Base-by-base conservation (phyloP, 345 rosid genomes). In the Pistacia atlantica region DNA sequence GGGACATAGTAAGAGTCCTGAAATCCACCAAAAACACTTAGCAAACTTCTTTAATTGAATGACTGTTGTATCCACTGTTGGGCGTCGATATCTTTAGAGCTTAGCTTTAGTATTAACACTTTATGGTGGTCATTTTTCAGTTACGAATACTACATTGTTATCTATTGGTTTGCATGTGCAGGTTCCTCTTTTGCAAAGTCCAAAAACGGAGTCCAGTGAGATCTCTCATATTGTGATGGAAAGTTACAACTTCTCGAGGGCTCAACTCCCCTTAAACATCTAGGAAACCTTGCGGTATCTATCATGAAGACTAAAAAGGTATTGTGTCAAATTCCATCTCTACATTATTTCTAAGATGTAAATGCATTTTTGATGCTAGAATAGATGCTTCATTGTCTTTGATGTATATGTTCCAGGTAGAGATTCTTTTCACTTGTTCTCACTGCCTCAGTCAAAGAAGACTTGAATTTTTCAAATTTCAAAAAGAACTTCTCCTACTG, bases 111-210 rank as follows among this genome's bases (percentile, higher is more conserved):
- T 5, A 42, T 42, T 42, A 42, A 7, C 46, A 42, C 46, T 42
- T 42, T 8, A 7, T 55, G 25, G 7, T 13, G 25, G 12, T 63
- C 25, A 49, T 64, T 65, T 58, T 73, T 8, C 18, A 31, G 52
- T 55, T 54, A 65, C 10, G 31, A 49, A 22, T 77, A 18, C 65
- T 46, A n/a, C 52, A 54, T 69, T 22, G 8, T 28, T 58, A 54
- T 58, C 16, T 38, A 25, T 57, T 69, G 18, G 52, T 48, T 60
- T 74, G 8, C 8, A 25, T 28, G 20, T 69, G 22, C 70, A 85
- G 88, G 67, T 87, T 22, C 60, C 28, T 58, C 76, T 85, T 45
- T 51, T 62, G 18, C 45, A 4, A 63, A 72, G 76, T 73, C 71
- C 67, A 42, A 45, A 67, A 49, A 25, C 28, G 69, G 76, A 76